phyloP scores from a whole-genome alignment of 169 alveolate species.

The Blepharisma undulans region DNA sequence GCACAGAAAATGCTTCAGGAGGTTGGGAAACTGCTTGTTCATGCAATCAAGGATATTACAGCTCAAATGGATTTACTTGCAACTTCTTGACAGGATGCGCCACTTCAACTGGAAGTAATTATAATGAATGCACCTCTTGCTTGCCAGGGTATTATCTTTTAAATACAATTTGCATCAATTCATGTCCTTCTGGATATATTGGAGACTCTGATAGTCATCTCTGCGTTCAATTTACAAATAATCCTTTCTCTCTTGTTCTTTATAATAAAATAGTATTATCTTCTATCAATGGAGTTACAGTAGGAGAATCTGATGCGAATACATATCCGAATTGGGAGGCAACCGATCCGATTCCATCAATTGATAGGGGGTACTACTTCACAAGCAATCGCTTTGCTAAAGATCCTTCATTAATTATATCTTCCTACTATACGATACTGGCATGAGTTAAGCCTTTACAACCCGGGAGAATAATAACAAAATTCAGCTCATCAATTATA shows the following conservation, averaged over 20 bases:
- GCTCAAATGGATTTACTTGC: not conserved
- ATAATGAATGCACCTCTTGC: not conserved
- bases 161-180: not conserved
- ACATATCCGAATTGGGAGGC: not conserved
- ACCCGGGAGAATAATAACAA: not conserved
- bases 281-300: too few relatives aligned
- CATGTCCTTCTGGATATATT: slow-evolving; percentile 22
- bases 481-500: too few relatives aligned
- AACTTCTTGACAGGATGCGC: not conserved
- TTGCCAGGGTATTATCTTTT: not conserved
- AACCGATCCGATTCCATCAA: slow-evolving; percentile 19
- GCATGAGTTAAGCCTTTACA: not conserved
- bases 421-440: not conserved
- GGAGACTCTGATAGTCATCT: not conserved
- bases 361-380: not conserved
- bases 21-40: not conserved
- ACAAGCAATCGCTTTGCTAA: too few relatives aligned
- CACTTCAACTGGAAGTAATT: not conserved
- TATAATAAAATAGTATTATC: too few relatives aligned
- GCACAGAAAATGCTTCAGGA: not conserved
- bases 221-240: too few relatives aligned
- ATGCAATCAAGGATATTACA: not conserved
- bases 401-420: too few relatives aligned
- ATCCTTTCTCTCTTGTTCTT: too few relatives aligned
- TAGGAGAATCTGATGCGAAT: too few relatives aligned